Evolutionary conservation across 2,329 filamentous ascomycete genomes (phyloP).

Genomic region (Penicillium sp.): DNA sequence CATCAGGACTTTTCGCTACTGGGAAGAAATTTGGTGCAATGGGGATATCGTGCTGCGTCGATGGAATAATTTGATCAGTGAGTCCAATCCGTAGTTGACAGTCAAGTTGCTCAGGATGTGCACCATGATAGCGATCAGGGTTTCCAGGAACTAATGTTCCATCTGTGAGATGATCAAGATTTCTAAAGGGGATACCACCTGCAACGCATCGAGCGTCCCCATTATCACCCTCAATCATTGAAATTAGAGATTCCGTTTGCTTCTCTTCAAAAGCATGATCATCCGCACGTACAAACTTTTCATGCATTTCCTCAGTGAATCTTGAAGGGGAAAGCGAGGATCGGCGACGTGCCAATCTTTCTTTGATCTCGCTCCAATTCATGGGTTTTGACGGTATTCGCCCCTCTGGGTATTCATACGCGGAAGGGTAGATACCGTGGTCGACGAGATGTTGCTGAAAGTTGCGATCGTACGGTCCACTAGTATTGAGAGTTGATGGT

Average conservation of each 20-base stretch:
- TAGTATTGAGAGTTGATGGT: neutral
- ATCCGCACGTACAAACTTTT: neutral
- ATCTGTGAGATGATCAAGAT: too few relatives aligned
- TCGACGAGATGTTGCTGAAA: constrained; percentile 5
- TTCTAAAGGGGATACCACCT: neutral
- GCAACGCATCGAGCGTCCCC: neutral
- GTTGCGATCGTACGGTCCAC: neutral
- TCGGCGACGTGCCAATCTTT: neutral
- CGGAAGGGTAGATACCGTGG: neutral
- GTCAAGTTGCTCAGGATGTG: too few relatives aligned
- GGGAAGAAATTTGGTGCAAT: too few relatives aligned
- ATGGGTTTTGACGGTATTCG: neutral
- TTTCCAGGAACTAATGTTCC: too few relatives aligned
- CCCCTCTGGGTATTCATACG: neutral
- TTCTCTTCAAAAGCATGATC: neutral
- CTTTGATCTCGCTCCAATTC: neutral
- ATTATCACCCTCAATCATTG: neutral
- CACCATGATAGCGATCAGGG: too few relatives aligned
- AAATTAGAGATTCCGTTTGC: neutral
- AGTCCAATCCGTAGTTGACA: too few relatives aligned
- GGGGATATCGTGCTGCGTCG: too few relatives aligned
- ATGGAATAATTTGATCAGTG: too few relatives aligned
- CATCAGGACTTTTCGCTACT: too few relatives aligned
- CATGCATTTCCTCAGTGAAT: neutral
- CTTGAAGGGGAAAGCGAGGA: neutral